A percentile compares a stretch with the other conserved stretches of the same genome.
phyloP scores from a whole-genome alignment of 1,139 yeast genomes.

The Kodamaea sp. region DNA sequence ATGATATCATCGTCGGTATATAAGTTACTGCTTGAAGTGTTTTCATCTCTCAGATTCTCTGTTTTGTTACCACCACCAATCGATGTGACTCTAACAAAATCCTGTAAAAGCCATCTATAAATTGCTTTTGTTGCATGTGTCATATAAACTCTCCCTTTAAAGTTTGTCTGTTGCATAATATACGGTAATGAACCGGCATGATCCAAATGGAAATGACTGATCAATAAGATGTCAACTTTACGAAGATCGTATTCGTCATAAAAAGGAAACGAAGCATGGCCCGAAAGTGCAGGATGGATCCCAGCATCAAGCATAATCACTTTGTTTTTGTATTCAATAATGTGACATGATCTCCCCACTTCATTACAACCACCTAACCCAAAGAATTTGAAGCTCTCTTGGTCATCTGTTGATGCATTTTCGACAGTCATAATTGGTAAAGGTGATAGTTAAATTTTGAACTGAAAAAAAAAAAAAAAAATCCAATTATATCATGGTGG shows the following conservation, averaged over 20 bases:
- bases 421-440: slow-evolving; percentile 5
- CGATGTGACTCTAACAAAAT: slow-evolving; percentile 88
- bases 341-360: slow-evolving; percentile 95
- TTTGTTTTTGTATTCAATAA: slow-evolving; percentile 86
- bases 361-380: slow-evolving; percentile 99
- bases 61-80: slow-evolving; percentile 47
- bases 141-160: slow-evolving; percentile 95
- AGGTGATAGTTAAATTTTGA: background rate
- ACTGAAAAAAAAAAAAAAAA: too few species aligned
- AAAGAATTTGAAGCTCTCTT: slow-evolving; percentile 63
- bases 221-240: slow-evolving; percentile 77
- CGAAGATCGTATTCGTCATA: slow-evolving; percentile 92
- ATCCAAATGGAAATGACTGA: slow-evolving; percentile 93
- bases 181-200: slow-evolving; percentile 98
- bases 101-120: slow-evolving; percentile 89
- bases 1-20: slow-evolving; percentile 90
- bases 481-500: too few species aligned
- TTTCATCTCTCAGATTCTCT: slow-evolving; percentile 20
- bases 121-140: slow-evolving; percentile 99
- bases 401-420: slow-evolving; percentile 16
- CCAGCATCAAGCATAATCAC: slow-evolving; percentile 99
- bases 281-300: slow-evolving; percentile 91
- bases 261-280: slow-evolving; percentile 87
- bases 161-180: slow-evolving; percentile 95
- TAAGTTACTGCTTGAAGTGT: slow-evolving; percentile 42